Base-by-base conservation (phyloP, 352 stramenopile species). In the Pythium guiyangense region DNA sequence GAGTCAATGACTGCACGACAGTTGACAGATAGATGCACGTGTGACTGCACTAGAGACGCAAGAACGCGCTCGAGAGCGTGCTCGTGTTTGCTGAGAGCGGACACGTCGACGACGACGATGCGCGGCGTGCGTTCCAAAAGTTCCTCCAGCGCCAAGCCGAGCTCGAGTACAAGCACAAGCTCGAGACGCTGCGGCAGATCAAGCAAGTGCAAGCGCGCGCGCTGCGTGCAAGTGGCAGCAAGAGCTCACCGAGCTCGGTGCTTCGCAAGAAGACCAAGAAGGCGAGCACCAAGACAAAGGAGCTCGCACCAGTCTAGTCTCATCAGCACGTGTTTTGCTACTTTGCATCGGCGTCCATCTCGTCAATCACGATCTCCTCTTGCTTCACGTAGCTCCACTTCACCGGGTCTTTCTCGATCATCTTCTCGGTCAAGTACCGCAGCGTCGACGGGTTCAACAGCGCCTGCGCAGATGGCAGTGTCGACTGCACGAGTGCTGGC, bases 401-500 rank as follows among this genome's bases (percentile, higher is more conserved):
- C 11, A 49, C 47, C 14, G 65, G 62, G 18, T 79, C 66, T 31
- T 75, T 84, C 25, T 73, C 78, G 11, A 72, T 69, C 56, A 88
- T 75, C 54, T 74, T 66, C 37, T 81, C 74, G 1, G 75, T 70
- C 37, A 90, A 59, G 40, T 81, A 88, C 27, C 66, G 63, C 14
- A 88, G 61, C 35, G 73, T 88, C 37, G 68, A 70, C 1, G 79
- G 74, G 14, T 86, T 86, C 8, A 90, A 63, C 45, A 86, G 69
- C 2, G 64, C 64, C 29, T 85, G 74, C n/a, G 64, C 29, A 6
- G 53, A 44, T 10, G 63, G 63, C 3, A n/a, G n/a, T n/a, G 44
- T 1, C 45, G 51, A 18, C 57, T n/a, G n/a, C n/a, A n/a, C n/a
- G n/a, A 45, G 29, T 22, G 57, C 17, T 12, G 29, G 17, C 15